Evolutionary conservation across 805 yeast species (phyloP).

Genomic region (Candida pini): DNA sequence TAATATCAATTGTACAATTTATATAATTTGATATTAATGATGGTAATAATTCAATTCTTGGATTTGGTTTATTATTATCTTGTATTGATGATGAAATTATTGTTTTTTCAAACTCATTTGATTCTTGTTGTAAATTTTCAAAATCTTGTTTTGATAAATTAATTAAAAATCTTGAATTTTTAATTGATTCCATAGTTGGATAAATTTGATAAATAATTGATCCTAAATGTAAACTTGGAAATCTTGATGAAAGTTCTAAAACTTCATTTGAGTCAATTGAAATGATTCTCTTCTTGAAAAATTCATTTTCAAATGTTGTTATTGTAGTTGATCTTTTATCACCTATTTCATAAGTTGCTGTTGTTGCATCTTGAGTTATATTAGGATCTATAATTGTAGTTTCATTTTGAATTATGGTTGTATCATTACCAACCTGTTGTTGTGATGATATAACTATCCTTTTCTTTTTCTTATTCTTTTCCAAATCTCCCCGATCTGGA

Average conservation of each 20-base stretch:
- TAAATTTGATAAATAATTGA: slow-evolving; percentile 52
- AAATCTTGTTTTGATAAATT: slow-evolving; percentile 16
- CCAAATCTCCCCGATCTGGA: too few species aligned
- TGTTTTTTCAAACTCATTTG: slow-evolving; percentile 3
- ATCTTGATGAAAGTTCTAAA: slow-evolving; percentile 32
- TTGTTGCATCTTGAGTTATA: slow-evolving; percentile 8
- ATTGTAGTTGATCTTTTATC: slow-evolving; percentile 5
- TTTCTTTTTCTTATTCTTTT: too few species aligned
- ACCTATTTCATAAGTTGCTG: slow-evolving; percentile 3
- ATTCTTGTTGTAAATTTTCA: slow-evolving; percentile 11
- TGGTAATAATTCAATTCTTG: slow-evolving; percentile 28
- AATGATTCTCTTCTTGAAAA: slow-evolving; percentile 5
- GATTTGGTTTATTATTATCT: slow-evolving; percentile 19
- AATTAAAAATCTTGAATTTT: slow-evolving; percentile 12
- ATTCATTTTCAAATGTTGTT: not conserved
- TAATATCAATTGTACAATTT: slow-evolving; percentile 47
- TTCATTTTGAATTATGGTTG: slow-evolving; percentile 23
- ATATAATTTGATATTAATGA: slow-evolving; percentile 31
- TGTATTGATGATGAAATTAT: not conserved
- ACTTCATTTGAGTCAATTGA: slow-evolving; percentile 36
- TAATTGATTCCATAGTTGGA: slow-evolving; percentile 40
- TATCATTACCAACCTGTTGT: slow-evolving; percentile 15
- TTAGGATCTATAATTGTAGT: slow-evolving; percentile 23
- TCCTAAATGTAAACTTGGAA: slow-evolving; percentile 46
- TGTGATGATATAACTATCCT: too few species aligned